Evolutionary conservation across 768 basidiomycete species (phyloP), one percentile per base, ranked within the genome.

Genomic region (Mycena crocata): DNA sequence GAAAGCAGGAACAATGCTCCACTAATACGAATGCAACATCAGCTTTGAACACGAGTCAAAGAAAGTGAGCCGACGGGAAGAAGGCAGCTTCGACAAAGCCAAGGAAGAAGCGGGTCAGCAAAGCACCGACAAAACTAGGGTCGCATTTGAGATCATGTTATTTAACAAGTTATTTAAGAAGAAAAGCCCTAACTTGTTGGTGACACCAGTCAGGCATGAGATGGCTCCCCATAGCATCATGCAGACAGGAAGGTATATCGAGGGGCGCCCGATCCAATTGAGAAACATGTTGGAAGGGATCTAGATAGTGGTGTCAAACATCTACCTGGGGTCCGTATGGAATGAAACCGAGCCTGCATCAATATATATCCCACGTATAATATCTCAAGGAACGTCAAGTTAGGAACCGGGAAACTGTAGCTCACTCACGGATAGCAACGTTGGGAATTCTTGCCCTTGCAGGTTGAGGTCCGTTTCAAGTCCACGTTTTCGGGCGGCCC

Each of bases 41-140:
- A 67, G 51, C 24, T 19, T 4, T 17, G 23, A n/a, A 42, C 19
- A 57, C 3, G 21, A 35, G 52, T 15, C 12, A 30, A 32, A 57
- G 8, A 84, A 81, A 2, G 19, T 48, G 17, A 19, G 15, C 83
- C 82, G 89, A 82, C 39, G 92, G 92, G 73, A 91, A 91, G 77
- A 93, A 93, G 5, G 89, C 88, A 17, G 90, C 91, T 76, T 86
- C 85, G 2, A 85, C 82, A 57, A 86, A 85, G 23, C 95, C 95
- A 44, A 96, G 85, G 77, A 92, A 87, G 79, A 96, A 96, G 3
- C 95, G 87, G 0, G 90, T 90, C 21, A 89, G 76, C 4, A 94
- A 82, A 12, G 89, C 92, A 28, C 90, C 87, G 31, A 84, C 80
- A 71, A 91, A 97, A 74, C 89, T 90, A 73, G 28, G 44, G 6